Conservation (phyloP, 495 filamentous ascomycete genomes). For the Endocarpon pusillum region DNA sequence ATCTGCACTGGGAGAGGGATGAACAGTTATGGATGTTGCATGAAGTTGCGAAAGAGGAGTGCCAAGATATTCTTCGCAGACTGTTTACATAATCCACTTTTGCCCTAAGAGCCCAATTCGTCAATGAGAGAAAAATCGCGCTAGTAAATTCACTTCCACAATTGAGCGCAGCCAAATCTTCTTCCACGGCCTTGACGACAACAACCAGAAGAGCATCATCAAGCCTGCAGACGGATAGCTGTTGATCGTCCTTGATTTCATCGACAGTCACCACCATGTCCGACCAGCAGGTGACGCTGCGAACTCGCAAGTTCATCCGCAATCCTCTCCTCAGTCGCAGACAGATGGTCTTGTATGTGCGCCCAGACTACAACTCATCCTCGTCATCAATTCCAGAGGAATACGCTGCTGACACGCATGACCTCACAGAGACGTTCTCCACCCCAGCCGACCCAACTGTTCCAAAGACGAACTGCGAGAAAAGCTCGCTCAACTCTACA, state of each 20-base stretch:
- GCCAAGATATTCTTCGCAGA: too few species aligned
- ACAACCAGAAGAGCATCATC: too few species aligned
- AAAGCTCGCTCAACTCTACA: slow-evolving; percentile 93
- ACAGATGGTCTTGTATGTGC: slow-evolving; percentile 99
- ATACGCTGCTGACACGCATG: background rate
- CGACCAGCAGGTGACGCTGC: slow-evolving; percentile 82
- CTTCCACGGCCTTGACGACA: background rate
- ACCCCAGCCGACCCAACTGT: slow-evolving; percentile 95
- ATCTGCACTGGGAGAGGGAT: too few species aligned
- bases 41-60: too few species aligned
- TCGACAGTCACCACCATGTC: slow-evolving; percentile 50
- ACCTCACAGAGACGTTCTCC: slow-evolving; percentile 78
- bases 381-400: background rate
- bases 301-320: slow-evolving; percentile 99
- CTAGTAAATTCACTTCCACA: slow-evolving; percentile 11
- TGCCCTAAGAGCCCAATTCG: slow-evolving; percentile 9
- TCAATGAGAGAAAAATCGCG: slow-evolving; percentile 12
- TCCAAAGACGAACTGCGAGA: slow-evolving; percentile 94
- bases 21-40: too few species aligned
- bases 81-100: too few species aligned
- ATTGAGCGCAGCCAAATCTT: background rate
- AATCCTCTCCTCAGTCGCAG: slow-evolving; percentile 96
- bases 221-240: slow-evolving; percentile 47
- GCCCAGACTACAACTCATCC: background rate
- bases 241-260: slow-evolving; percentile 23